Base-by-base conservation (phyloP, 2,329 filamentous ascomycete species). In the Cladosporium sp. region DNA sequence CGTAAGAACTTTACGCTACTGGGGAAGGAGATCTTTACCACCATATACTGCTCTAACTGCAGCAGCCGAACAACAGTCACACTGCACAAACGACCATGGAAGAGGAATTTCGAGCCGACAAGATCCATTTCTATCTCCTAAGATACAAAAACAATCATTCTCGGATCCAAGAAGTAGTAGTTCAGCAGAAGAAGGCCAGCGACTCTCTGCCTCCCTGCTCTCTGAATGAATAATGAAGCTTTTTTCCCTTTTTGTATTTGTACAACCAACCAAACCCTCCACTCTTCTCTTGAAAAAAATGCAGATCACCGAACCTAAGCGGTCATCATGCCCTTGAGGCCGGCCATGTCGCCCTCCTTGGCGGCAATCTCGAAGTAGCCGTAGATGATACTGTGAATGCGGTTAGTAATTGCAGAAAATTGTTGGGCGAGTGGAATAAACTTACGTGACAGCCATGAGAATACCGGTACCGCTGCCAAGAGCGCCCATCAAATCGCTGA, bases 331-430 rank as follows among this genome's bases (percentile, higher is more conserved):
- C 87, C 87, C 80, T 88, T 88, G 67, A 90, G 82, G 72, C 92
- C 92, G 68, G 89, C 87, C 81, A 98, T 90, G 79, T 99, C 95
- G 75, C 95, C 95, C 82, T 99, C 95, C 84, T 97, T 97, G 76
- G 96, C 96, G 28, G 95, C 95, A 76, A 99, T 99, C 81, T 99
- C 95, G 76, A 99, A 99, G 85, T 99, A 99, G 71, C 93, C 92
- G 81, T 99, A 99, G 81, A 99, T 99, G 79, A 99, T 99, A 69
- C 92, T 96, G 73, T 18, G 18, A 59, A n/a, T 64, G 79, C 69
- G 80, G 74, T 72, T 72, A 79, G 68, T 55, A 10, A 3, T 34
- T n/a, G 24, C n/a, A n/a, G 18, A 1, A 21, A 10, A 12, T 1
- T 12, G 0, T 34, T 18, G 4, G 3, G 3, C 11, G 7, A 30